A percentile compares a stretch with the other conserved stretches of the same genome.
These are phyloP conservation scores for Euphorbia tirucalli DNA, from an alignment of 345 rosid genomes.

Conservation along the genomic window DNA sequence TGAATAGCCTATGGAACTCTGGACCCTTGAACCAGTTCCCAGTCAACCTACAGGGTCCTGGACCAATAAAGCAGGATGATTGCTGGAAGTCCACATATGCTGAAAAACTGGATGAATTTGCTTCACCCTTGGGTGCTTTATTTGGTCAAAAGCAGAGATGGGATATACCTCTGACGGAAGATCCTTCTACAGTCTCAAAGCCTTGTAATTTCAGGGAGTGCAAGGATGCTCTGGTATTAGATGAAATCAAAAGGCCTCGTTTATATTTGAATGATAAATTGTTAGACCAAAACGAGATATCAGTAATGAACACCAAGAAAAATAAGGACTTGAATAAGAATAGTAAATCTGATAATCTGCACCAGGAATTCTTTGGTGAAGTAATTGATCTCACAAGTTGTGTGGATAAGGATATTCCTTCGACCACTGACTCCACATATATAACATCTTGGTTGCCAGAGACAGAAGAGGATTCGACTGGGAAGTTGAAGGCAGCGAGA, in stretches of 20 bases:
- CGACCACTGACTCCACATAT: constrained; percentile 29
- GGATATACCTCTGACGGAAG: constrained; percentile 28
- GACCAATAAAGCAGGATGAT: constrained; percentile 29
- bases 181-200: constrained; percentile 24
- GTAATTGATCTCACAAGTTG: constrained; percentile 44
- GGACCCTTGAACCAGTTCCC: constrained; percentile 35
- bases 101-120: constrained; percentile 33
- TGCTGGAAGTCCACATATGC: constrained; percentile 41
- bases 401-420: constrained; percentile 35
- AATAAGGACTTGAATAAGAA: constrained; percentile 29
- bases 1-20: constrained; percentile 43
- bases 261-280: constrained; percentile 29
- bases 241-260: constrained; percentile 27
- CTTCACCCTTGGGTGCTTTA: constrained; percentile 35
- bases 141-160: constrained; percentile 37
- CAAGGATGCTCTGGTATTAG: constrained; percentile 20
- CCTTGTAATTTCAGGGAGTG: constrained; percentile 21
- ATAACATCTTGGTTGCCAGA: constrained; percentile 41
- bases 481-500: constrained; percentile 47
- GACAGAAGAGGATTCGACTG: constrained; percentile 38
- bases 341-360: constrained; percentile 31
- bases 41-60: constrained; percentile 34
- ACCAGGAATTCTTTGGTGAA: constrained; percentile 51
- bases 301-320: constrained; percentile 24
- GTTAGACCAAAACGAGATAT: constrained; percentile 33